A percentile compares a stretch with the other conserved stretches of the same genome.
Conservation (phyloP, 768 basidiomycete species). For the Boletus huronensis region DNA sequence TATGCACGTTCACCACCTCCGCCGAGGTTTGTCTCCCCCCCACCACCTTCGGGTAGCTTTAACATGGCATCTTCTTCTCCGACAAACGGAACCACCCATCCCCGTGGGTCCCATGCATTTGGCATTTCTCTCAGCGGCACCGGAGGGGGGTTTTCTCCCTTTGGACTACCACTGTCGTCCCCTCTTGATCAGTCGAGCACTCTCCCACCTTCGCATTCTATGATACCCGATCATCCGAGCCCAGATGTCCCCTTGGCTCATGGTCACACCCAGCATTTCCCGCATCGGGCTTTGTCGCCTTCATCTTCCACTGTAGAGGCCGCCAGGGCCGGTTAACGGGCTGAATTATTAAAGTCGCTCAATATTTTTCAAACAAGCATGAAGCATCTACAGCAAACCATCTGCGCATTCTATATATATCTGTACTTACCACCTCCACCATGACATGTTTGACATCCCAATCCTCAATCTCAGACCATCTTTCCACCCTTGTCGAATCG, state of each 20-base stretch:
- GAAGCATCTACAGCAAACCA: conserved; percentile 39
- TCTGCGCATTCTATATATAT: conserved; percentile 41
- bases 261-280: conserved; percentile 38
- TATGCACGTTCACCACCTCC: conserved; percentile 35
- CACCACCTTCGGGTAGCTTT: conserved; percentile 29
- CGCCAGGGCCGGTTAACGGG: conserved; percentile 39
- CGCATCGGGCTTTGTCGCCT: conserved; percentile 38
- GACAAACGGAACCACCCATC: conserved; percentile 24
- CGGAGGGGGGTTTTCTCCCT: conserved; percentile 30
- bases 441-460: conserved; percentile 34
- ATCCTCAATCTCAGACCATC: conserved; percentile 27
- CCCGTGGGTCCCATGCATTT: conserved; percentile 32
- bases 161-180: conserved; percentile 33
- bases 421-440: conserved; percentile 35
- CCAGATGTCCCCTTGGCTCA: conserved; percentile 29
- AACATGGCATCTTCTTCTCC: conserved; percentile 26
- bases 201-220: conserved; percentile 31
- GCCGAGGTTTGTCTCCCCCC: conserved; percentile 34
- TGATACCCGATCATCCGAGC: conserved; percentile 36
- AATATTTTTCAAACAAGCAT: conserved; percentile 37
- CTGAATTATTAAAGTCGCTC: conserved; percentile 37
- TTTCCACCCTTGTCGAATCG: conserved; percentile 20
- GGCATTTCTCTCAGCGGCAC: conserved; percentile 29
- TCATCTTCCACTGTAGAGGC: conserved; percentile 38
- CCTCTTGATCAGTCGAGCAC: conserved; percentile 26